Percentiles rank a stretch among this genome's conserved stretches.
phyloP scores from a whole-genome alignment of 1,284 basidiomycete species.

The Fomitopsis betulina region DNA sequence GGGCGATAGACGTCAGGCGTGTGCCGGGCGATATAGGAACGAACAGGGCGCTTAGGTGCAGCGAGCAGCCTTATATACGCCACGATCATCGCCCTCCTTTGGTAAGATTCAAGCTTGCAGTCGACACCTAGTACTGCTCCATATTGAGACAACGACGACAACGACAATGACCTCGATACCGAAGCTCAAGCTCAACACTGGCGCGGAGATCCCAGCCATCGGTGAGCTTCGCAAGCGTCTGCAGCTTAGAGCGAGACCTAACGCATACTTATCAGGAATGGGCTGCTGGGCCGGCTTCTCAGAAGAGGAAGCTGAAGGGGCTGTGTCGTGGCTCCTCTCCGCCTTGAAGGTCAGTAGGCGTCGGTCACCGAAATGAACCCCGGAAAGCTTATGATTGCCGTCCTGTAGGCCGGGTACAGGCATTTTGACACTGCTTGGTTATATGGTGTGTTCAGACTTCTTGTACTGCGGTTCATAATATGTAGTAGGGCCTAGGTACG shows the following conservation, averaged over 20 bases:
- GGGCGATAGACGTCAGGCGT: neutral
- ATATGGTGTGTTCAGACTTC: slow-evolving; percentile 18
- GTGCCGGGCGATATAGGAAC: neutral
- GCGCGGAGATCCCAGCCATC: slow-evolving; percentile 24
- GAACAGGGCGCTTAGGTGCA: neutral
- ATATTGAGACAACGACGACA: neutral
- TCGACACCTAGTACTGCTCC: neutral
- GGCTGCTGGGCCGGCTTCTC: slow-evolving; percentile 16
- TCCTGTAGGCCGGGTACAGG: slow-evolving; percentile 23
- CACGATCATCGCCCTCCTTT: neutral
- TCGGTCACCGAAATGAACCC: neutral
- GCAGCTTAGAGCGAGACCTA: neutral
- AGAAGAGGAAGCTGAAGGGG: slow-evolving; percentile 15
- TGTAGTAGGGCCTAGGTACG: slow-evolving; percentile 25
- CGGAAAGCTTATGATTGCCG: neutral
- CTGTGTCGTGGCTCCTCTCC: slow-evolving; percentile 2
- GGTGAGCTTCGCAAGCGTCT: slow-evolving; percentile 14
- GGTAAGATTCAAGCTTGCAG: neutral
- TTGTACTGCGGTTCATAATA: no score
- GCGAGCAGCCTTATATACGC: neutral
- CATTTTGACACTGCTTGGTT: slow-evolving; percentile 27
- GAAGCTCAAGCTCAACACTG: slow-evolving; percentile 26
- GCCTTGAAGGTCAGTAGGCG: slow-evolving; percentile 21
- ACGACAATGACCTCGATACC: slow-evolving; percentile 19
- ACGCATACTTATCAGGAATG: neutral